Conservation (phyloP, 306 rosid species). For the Dryas alaskensis region DNA sequence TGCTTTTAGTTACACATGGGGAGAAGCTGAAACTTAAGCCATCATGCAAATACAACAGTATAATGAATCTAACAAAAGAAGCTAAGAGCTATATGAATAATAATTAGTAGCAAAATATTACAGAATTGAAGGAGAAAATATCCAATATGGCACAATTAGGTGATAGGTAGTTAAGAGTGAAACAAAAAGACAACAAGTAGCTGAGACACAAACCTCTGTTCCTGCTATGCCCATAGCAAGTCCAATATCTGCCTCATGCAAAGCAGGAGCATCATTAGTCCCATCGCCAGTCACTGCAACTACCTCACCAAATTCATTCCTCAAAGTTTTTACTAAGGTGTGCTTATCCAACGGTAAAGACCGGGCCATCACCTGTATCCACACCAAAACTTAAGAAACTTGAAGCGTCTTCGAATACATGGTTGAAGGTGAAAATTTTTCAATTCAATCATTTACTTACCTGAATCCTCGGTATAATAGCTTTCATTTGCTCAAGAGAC, state of each 20-base stretch:
- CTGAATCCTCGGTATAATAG: constrained; percentile 76
- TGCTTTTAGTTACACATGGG: background rate
- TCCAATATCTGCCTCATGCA: constrained; percentile 93
- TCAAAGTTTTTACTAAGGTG: constrained; percentile 66
- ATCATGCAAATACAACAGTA: background rate
- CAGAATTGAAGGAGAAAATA: background rate
- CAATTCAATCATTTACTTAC: constrained; percentile 35
- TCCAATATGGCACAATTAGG: background rate
- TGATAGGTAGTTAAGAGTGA: background rate
- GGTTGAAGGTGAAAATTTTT: constrained; percentile 20
- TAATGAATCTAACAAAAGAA: too few species aligned
- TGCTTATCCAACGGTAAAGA: constrained; percentile 82
- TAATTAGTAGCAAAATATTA: background rate
- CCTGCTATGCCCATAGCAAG: constrained; percentile 99
- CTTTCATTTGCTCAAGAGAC: constrained; percentile 58
- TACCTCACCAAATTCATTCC: constrained; percentile 66
- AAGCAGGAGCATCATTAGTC: constrained; percentile 94
- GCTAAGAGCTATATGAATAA: background rate
- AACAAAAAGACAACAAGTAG: background rate
- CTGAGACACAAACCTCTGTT: constrained; percentile 65
- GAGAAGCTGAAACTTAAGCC: background rate
- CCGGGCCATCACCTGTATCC: constrained; percentile 90
- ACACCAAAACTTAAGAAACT: constrained; percentile 28
- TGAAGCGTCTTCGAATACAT: constrained; percentile 14
- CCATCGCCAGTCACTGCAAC: constrained; percentile 99